These are phyloP conservation scores for Emergomyces africanus DNA, from an alignment of 2,329 filamentous ascomycete genomes.

Conservation along the genomic window DNA sequence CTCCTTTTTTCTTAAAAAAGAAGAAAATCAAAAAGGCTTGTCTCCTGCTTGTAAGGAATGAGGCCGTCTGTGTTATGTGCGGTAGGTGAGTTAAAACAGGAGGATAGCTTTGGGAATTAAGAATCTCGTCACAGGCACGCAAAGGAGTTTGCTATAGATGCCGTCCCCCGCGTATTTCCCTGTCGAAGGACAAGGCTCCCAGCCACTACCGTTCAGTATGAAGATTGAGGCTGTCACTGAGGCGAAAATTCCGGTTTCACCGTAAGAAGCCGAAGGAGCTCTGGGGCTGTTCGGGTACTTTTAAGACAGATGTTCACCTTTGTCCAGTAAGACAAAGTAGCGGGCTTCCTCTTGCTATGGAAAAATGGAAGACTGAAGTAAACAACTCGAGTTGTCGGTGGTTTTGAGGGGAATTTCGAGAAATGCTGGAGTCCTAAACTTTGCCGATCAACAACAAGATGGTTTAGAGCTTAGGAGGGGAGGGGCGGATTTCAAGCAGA, in stretches of 20 bases:
- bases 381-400: background rate
- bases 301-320: background rate
- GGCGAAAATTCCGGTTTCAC: background rate
- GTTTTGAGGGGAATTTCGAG: background rate
- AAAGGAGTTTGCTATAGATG: background rate
- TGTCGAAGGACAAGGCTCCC: background rate
- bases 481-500: background rate
- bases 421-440: background rate
- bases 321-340: background rate
- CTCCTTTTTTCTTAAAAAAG: background rate
- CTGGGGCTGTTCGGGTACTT: background rate
- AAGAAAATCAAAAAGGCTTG: background rate
- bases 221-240: background rate
- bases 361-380: background rate
- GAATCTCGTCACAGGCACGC: background rate
- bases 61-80: background rate
- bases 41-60: background rate
- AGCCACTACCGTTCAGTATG: background rate
- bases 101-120: background rate
- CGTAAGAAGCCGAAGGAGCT: background rate
- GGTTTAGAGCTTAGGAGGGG: background rate
- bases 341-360: background rate
- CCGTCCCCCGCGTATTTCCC: background rate
- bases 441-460: background rate
- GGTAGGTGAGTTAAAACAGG: background rate